A percentile compares a stretch with the other conserved stretches of the same genome.
Conservation (phyloP, 139 green algal species). For the Spirogloea muscicola region DNA sequence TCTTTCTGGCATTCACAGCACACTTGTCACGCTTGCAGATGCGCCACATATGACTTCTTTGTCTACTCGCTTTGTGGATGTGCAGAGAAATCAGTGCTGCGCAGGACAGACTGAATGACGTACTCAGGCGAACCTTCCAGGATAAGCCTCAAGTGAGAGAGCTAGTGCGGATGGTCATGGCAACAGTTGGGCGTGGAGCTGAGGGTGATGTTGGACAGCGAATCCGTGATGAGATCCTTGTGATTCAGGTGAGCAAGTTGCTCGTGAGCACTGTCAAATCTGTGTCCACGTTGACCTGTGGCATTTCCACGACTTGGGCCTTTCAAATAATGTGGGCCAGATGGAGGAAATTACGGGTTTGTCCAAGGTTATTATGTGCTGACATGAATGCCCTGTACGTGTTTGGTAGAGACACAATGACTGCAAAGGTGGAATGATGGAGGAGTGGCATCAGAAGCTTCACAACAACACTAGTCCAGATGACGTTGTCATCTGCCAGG, state of each 20-base stretch:
- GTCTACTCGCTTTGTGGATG: no score
- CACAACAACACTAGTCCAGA: slow-evolving; percentile 99
- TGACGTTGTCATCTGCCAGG: slow-evolving; percentile 93
- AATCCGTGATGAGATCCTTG: slow-evolving; percentile 97
- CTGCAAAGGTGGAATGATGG: slow-evolving; percentile 80
- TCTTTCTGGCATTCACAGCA: no score
- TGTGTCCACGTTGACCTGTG: no score
- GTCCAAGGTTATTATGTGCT: no score
- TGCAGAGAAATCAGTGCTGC: slow-evolving; percentile 52
- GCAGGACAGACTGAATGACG: slow-evolving; percentile 84
- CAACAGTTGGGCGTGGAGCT: slow-evolving; percentile 78
- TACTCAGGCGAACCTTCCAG: slow-evolving; percentile 62
- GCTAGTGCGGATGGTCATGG: slow-evolving; percentile 82
- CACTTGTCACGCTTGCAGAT: no score
- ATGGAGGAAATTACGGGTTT: no score
- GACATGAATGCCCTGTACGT: no score
- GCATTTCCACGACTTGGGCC: no score
- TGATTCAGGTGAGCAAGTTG: slow-evolving; percentile 98
- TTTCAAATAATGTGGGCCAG: no score
- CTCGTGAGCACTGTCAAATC: no score
- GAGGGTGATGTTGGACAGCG: slow-evolving; percentile 81
- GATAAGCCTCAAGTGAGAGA: slow-evolving; percentile 63
- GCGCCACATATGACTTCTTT: no score
- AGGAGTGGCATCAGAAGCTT: slow-evolving; percentile 90
- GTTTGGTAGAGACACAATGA: slow-evolving; percentile 72